Percentiles rank a stretch among this genome's conserved stretches.
Evolutionary conservation across 164 flowering plant genomes (phyloP).

Genomic region (Magnolia officinalis): DNA sequence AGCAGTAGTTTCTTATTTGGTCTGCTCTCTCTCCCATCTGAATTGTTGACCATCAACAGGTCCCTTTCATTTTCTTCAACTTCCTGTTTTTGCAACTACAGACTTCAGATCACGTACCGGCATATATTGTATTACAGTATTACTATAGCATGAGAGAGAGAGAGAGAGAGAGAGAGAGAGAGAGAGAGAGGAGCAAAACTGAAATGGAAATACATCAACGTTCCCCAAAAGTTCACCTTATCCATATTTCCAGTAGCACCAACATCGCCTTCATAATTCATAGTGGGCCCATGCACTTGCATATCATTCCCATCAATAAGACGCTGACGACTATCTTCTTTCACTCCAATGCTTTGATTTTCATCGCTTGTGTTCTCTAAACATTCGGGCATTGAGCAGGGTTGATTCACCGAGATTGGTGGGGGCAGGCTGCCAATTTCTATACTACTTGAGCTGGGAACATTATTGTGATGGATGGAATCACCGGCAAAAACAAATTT

Average conservation of each 20-base stretch:
- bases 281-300: constrained; percentile 3
- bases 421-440: neutral
- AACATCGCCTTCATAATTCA: neutral
- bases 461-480: neutral
- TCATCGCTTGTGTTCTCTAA: constrained; percentile 3
- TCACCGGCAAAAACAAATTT: neutral
- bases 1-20: constrained; percentile 21
- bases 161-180: too few relatives aligned
- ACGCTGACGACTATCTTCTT: constrained; percentile 1
- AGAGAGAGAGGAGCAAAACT: too few relatives aligned
- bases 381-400: constrained; percentile 5
- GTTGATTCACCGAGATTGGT: neutral
- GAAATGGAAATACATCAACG: neutral
- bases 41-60: neutral
- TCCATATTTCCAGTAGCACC: constrained; percentile 3
- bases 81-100: constrained; percentile 12
- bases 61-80: constrained; percentile 9
- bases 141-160: neutral
- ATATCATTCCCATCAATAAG: constrained; percentile 8
- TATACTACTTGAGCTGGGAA: neutral
- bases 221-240: constrained; percentile 9
- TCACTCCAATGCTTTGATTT: neutral
- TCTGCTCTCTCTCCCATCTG: constrained; percentile 13
- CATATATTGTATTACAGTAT: too few relatives aligned
- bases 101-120: neutral